Percentiles rank a stretch among this genome's conserved stretches.
Conservation (phyloP, 2,329 filamentous ascomycete genomes). For the Nakataea oryzae region DNA sequence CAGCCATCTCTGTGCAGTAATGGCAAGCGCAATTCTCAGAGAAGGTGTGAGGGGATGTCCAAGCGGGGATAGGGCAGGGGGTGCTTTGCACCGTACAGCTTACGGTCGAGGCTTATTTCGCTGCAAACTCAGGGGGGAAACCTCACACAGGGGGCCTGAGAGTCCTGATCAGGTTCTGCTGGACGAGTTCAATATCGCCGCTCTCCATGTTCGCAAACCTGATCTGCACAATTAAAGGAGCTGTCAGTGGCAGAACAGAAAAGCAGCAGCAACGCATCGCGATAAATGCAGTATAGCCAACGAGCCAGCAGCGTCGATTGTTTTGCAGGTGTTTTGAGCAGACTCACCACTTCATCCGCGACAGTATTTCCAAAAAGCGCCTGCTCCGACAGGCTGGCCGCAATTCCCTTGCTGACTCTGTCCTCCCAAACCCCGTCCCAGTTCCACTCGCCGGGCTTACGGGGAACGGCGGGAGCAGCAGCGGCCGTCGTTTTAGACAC, state of each 20-base stretch:
- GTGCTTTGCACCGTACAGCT: not conserved
- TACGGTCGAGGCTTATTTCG: not conserved
- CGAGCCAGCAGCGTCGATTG: not conserved
- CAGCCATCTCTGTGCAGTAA: not conserved
- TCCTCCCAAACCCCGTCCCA: slow-evolving; percentile 98
- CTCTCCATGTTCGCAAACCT: slow-evolving; percentile 57
- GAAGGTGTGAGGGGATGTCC: not conserved
- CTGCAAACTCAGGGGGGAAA: too few relatives aligned
- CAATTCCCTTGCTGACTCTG: slow-evolving; percentile 69
- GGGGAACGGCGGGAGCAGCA: slow-evolving; percentile 7
- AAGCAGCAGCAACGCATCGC: not conserved
- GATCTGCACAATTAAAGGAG: slow-evolving; percentile 37
- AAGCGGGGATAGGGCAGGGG: not conserved
- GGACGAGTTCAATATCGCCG: slow-evolving; percentile 44
- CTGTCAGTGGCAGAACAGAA: not conserved
- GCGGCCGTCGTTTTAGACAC: not conserved
- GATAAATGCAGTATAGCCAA: not conserved
- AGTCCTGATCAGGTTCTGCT: slow-evolving; percentile 46
- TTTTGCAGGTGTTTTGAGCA: not conserved
- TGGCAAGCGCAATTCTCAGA: not conserved
- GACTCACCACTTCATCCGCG: slow-evolving; percentile 62
- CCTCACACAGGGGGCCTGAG: slow-evolving; percentile 18
- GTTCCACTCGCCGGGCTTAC: slow-evolving; percentile 79
- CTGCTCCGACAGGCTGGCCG: slow-evolving; percentile 66
- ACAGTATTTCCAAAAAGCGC: slow-evolving; percentile 62